Evolutionary conservation across 2,329 filamentous ascomycete species (phyloP).

Genomic region (Stemphylium beticola): DNA sequence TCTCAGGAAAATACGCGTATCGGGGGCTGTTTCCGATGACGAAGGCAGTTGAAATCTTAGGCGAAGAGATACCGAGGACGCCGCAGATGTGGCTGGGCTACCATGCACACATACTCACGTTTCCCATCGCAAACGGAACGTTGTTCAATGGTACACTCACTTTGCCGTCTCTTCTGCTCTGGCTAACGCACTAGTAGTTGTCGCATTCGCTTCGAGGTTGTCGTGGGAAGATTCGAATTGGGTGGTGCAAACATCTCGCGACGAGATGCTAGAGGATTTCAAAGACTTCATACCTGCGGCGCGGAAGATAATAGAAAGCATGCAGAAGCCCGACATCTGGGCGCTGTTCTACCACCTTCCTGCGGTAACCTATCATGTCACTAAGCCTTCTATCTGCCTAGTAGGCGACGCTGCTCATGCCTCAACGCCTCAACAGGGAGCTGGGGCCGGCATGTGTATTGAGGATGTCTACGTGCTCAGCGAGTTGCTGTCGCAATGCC

Average conservation of each 20-base stretch:
- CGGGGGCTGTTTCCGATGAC: conserved; percentile 67
- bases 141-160: not conserved
- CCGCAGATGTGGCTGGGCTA: conserved; percentile 64
- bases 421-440: conserved; percentile 52
- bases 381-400: conserved; percentile 49
- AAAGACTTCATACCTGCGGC: conserved; percentile 29
- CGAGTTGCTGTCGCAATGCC: conserved; percentile 41
- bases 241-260: conserved; percentile 32
- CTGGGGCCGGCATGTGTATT: conserved; percentile 62
- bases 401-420: conserved; percentile 54
- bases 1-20: conserved; percentile 67
- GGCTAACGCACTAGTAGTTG: conserved; percentile 24
- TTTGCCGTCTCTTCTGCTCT: not conserved
- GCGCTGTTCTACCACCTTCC: conserved; percentile 56
- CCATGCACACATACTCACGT: conserved; percentile 54
- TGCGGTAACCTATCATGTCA: conserved; percentile 48
- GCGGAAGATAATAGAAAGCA: conserved; percentile 26
- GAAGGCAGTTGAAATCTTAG: conserved; percentile 56
- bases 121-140: conserved; percentile 6
- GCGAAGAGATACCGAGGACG: conserved; percentile 56
- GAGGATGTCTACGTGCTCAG: conserved; percentile 60
- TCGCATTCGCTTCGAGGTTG: conserved; percentile 31
- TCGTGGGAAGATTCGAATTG: conserved; percentile 32
- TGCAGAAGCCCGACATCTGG: conserved; percentile 58
- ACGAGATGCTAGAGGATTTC: conserved; percentile 39